Base-by-base conservation (phyloP, 371 early-diverging fungal genomes). In the Mucor circinelloides region DNA sequence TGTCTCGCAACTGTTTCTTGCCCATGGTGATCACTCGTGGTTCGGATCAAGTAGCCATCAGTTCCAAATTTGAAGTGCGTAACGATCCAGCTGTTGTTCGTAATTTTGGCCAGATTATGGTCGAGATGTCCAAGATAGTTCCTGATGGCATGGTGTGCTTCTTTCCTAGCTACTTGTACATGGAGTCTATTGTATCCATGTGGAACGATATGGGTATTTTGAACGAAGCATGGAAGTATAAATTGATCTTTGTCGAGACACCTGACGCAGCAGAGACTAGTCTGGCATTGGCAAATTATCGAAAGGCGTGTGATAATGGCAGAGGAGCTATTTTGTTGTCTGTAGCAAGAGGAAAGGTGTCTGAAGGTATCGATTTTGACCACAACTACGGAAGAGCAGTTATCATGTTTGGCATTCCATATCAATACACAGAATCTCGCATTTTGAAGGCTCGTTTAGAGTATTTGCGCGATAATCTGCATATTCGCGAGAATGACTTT, bases 321-420 rank as follows among this genome's bases (percentile, higher is more conserved):
- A 91, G 99, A 63, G 99, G 99, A 0, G 99, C 99, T 0, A 93
- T 99, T 44, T 78, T 99, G n/a, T 79, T 99, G 27, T 96, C 98
- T 62, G 99, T 99, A n/a, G 99, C 99, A 10, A 90, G 99, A 60
- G 99, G 99, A 13, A 99, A 99, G 77, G 99, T 99, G 17, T 97
- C 97, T 9, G 99, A 99, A 82, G 99, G 99, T 19, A 98, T 99
- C 70, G 99, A 99, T 91, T 99, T 99, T 78, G 99, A 99, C 75
- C 97, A 99, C 77, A 93, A 98, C 70, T 99, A 99, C 81, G 99
- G 99, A 9, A 89, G 99, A 30, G 99, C 98, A 21, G 96, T 98
- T 34, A 87, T 99, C 62, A 90, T 99, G 89, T 98, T 98, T 87
- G 99, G 99, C 15, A 98, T 99, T 50, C 99, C 99, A 0, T 99